A percentile compares a stretch with the other conserved stretches of the same genome.
phyloP scores from a whole-genome alignment of 176 grass and related monocot species.

The Coix lacrymajobi region DNA sequence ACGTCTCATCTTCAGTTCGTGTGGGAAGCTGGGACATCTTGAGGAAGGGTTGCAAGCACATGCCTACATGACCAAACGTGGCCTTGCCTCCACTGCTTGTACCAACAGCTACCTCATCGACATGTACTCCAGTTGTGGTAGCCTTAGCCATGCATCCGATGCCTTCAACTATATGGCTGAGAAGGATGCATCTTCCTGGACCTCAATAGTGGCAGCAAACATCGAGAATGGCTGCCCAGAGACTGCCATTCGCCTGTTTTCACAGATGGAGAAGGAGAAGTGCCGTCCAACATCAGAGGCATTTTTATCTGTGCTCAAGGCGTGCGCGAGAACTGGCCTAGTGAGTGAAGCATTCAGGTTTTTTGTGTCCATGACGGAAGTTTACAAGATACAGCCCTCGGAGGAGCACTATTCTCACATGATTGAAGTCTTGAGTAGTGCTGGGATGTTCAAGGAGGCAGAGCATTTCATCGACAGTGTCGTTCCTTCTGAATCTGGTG shows the following conservation, averaged over 20 bases:
- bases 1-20: constrained; percentile 39
- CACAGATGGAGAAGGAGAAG: constrained; percentile 49
- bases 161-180: constrained; percentile 43
- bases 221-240: constrained; percentile 43
- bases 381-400: constrained; percentile 50
- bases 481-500: constrained; percentile 37
- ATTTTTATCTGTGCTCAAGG: constrained; percentile 50
- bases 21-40: constrained; percentile 25
- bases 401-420: constrained; percentile 44
- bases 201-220: constrained; percentile 47
- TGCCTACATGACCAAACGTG: constrained; percentile 49
- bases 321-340: constrained; percentile 50
- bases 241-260: constrained; percentile 43
- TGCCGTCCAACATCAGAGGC: constrained; percentile 31
- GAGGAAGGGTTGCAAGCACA: constrained; percentile 51
- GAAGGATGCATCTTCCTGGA: constrained; percentile 59
- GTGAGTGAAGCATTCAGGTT: constrained; percentile 52
- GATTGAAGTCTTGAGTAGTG: constrained; percentile 46
- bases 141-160: constrained; percentile 41
- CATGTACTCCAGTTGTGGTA: constrained; percentile 63
- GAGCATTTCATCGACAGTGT: constrained; percentile 61
- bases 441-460: constrained; percentile 73
- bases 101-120: constrained; percentile 45
- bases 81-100: constrained; percentile 31
- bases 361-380: constrained; percentile 52